Evolutionary conservation across 1,284 basidiomycete species (phyloP).

Genomic region (Trichosporon inkin): DNA sequence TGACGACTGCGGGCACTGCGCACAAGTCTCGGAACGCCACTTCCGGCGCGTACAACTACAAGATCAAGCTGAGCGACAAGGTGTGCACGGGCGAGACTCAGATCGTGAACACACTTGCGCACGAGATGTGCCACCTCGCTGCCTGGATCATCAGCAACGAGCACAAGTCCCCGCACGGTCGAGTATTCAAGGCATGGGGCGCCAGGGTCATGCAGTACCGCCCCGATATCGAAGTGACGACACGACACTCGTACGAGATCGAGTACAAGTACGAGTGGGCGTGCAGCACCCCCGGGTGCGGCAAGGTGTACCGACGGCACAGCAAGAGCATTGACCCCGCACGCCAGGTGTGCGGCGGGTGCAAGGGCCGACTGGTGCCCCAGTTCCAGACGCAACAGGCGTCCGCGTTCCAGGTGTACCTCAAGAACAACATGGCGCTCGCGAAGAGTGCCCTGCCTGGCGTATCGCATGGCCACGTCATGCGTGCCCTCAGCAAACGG

Average conservation of each 20-base stretch:
- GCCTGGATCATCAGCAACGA: conserved; percentile 45
- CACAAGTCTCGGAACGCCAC: conserved; percentile 17
- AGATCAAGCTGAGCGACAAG: conserved; percentile 38
- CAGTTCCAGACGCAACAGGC: conserved; percentile 37
- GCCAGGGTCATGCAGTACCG: conserved; percentile 42
- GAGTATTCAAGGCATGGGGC: conserved; percentile 47
- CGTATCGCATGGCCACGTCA: conserved; percentile 41
- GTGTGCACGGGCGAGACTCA: conserved; percentile 39
- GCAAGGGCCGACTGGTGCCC: conserved; percentile 35
- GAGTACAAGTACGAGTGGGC: conserved; percentile 48
- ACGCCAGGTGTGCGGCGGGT: conserved; percentile 40
- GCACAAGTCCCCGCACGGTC: conserved; percentile 46
- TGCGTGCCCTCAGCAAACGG: conserved; percentile 39
- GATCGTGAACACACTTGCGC: conserved; percentile 46
- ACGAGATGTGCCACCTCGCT: conserved; percentile 51
- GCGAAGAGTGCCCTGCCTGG: conserved; percentile 41
- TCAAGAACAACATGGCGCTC: conserved; percentile 41
- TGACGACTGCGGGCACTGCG: conserved; percentile 47
- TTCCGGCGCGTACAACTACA: conserved; percentile 11
- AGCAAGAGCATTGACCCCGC: conserved; percentile 44
- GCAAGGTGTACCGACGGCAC: conserved; percentile 40
- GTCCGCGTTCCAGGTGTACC: conserved; percentile 39
- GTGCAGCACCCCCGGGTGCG: conserved; percentile 37
- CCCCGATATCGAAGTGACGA: conserved; percentile 47
- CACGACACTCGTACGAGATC: conserved; percentile 46